Conservation (phyloP, 2,329 filamentous ascomycete species). For the Xylaria sp. region DNA sequence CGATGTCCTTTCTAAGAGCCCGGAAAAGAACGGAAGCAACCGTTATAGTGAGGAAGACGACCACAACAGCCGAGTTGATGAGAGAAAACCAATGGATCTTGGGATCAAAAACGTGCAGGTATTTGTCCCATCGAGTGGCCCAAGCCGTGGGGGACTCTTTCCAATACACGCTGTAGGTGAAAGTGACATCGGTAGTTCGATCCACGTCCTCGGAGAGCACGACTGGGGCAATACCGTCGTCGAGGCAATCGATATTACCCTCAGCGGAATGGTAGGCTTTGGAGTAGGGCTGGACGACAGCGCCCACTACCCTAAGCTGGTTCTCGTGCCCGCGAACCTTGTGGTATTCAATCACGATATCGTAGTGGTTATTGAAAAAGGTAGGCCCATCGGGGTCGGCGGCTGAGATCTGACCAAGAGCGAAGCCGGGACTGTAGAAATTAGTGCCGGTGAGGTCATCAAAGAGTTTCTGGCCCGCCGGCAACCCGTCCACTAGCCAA, state of each 20-base stretch:
- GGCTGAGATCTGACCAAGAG: slow-evolving; percentile 64
- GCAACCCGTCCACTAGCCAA: slow-evolving; percentile 93
- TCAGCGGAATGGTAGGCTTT: slow-evolving; percentile 56
- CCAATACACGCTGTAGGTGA: slow-evolving; percentile 95
- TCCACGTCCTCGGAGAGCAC: slow-evolving; percentile 65
- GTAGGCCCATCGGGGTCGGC: slow-evolving; percentile 60
- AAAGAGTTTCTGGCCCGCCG: slow-evolving; percentile 81
- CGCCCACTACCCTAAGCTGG: slow-evolving; percentile 87
- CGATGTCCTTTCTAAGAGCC: slow-evolving; percentile 92
- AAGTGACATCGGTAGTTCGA: slow-evolving; percentile 69
- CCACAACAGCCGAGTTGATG: slow-evolving; percentile 93
- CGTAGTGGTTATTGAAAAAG: slow-evolving; percentile 90
- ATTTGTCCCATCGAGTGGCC: slow-evolving; percentile 99
- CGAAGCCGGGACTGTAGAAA: slow-evolving; percentile 92
- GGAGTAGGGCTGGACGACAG: slow-evolving; percentile 84
- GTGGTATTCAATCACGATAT: slow-evolving; percentile 93
- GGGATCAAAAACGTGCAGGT: slow-evolving; percentile 94
- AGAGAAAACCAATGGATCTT: slow-evolving; percentile 99
- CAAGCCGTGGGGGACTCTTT: slow-evolving; percentile 82
- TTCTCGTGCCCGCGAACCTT: slow-evolving; percentile 68
- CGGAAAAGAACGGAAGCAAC: slow-evolving; percentile 91
- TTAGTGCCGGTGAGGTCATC: slow-evolving; percentile 77
- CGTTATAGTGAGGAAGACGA: slow-evolving; percentile 87
- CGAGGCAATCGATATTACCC: slow-evolving; percentile 67
- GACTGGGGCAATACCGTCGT: slow-evolving; percentile 58